Evolutionary conservation across 495 filamentous ascomycete genomes (phyloP).

Genomic region (Hyaloscypha bicolor): DNA sequence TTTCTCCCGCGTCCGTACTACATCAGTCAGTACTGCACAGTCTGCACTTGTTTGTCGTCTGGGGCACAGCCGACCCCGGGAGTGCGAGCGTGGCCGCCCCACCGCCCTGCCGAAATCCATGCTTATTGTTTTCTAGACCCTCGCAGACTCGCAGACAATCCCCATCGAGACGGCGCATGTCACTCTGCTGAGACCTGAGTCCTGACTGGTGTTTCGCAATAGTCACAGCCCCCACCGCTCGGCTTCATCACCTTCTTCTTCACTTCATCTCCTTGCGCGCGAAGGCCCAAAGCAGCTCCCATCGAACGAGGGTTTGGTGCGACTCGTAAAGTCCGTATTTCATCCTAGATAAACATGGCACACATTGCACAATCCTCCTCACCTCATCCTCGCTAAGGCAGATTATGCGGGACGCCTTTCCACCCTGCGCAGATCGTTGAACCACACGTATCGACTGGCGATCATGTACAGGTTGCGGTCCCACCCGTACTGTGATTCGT

Average conservation of each 20-base stretch:
- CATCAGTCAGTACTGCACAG: no score
- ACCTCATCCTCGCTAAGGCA: not conserved
- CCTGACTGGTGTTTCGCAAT: not conserved
- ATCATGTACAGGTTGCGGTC: conserved; percentile 47
- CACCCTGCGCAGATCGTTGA: conserved; percentile 43
- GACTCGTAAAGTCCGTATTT: not conserved
- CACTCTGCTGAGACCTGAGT: not conserved
- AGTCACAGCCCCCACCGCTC: not conserved
- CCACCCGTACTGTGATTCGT: conserved; percentile 45
- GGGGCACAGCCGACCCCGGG: no score
- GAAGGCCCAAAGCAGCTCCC: no score
- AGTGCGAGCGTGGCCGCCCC: no score
- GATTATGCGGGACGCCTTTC: conserved; percentile 9
- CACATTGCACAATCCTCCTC: not conserved
- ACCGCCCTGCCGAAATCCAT: no score
- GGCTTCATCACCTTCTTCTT: not conserved
- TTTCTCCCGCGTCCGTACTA: no score
- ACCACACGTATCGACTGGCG: conserved; percentile 46
- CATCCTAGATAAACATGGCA: not conserved
- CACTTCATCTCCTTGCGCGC: no score
- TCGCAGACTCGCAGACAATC: no score
- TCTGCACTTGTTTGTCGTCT: no score
- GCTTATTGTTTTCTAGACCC: no score
- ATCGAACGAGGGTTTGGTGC: no score
- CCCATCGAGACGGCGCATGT: no score